phyloP scores from a whole-genome alignment of 331 rosid species.

The Malus hybrid region DNA sequence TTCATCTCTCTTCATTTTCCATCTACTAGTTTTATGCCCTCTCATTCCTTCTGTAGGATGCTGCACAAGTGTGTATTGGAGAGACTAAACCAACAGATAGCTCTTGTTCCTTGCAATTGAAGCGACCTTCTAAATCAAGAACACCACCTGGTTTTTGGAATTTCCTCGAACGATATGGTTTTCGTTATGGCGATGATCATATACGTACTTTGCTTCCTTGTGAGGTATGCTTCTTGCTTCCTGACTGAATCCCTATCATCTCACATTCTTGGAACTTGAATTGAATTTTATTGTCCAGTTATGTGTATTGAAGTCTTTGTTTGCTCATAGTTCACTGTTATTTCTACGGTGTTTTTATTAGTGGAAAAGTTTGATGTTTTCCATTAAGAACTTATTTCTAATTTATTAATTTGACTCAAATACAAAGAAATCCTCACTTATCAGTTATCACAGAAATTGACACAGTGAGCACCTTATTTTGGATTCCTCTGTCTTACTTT shows the following conservation, averaged over 20 bases:
- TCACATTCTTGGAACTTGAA: background rate
- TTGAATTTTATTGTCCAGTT: slow-evolving; percentile 11
- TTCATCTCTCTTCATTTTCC: background rate
- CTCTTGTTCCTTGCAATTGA: slow-evolving; percentile 50
- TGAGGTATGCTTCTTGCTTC: slow-evolving; percentile 59
- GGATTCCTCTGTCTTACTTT: background rate
- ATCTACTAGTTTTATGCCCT: slow-evolving; percentile 13
- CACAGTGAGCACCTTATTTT: background rate
- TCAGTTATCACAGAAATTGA: background rate
- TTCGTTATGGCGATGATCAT: slow-evolving; percentile 49
- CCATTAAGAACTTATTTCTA: background rate
- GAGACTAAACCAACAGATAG: slow-evolving; percentile 69
- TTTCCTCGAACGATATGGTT: slow-evolving; percentile 70
- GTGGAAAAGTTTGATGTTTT: background rate
- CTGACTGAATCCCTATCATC: slow-evolving; percentile 2
- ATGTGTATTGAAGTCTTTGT: background rate
- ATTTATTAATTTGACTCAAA: background rate
- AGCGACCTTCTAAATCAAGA: slow-evolving; percentile 41
- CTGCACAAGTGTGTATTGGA: slow-evolving; percentile 60
- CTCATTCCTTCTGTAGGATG: slow-evolving; percentile 33
- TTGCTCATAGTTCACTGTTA: background rate
- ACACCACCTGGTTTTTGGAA: slow-evolving; percentile 47
- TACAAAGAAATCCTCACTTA: background rate
- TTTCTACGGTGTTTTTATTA: background rate
- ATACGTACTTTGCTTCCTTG: slow-evolving; percentile 80